These are phyloP conservation scores for Vaccinium macrocarpon DNA, from an alignment of 148 eudicot genomes.

Conservation along the genomic window DNA sequence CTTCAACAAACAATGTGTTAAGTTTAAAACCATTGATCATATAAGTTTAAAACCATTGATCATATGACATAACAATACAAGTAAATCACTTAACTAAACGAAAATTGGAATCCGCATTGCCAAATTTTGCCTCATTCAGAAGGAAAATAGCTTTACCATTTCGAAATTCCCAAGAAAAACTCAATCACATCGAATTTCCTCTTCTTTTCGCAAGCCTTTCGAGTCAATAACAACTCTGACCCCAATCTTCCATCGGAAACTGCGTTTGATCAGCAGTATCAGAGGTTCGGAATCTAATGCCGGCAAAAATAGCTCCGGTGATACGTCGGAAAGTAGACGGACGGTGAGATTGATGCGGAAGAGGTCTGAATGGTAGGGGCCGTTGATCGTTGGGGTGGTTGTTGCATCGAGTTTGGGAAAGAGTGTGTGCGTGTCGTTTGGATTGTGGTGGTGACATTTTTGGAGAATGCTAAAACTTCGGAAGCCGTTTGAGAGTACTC, in stretches of 20 bases:
- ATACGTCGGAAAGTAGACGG: constrained; percentile 9
- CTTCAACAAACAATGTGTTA: neutral
- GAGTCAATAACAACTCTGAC: neutral
- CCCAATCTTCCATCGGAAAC: neutral
- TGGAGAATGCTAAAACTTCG: constrained; percentile 29
- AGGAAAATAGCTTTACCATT: constrained; percentile 10
- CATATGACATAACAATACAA: neutral
- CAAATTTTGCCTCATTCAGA: neutral
- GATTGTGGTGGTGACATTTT: constrained; percentile 12
- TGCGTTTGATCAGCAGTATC: neutral
- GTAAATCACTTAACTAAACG: too few relatives aligned
- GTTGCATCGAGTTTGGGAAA: neutral
- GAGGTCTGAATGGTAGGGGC: neutral
- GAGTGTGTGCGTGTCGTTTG: constrained; percentile 3
- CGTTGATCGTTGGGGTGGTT: neutral
- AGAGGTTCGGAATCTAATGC: neutral
- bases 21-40: neutral
- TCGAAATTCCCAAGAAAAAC: neutral
- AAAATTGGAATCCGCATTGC: neutral
- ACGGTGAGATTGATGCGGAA: neutral
- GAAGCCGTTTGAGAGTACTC: constrained; percentile 28
- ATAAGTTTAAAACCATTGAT: too few relatives aligned
- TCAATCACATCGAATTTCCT: constrained; percentile 11
- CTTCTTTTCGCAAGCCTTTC: neutral
- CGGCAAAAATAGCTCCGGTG: neutral